Evolutionary conservation across 2,329 filamentous ascomycete species (phyloP), one percentile per base, ranked within the genome.

Genomic region (Cercospora zeina): DNA sequence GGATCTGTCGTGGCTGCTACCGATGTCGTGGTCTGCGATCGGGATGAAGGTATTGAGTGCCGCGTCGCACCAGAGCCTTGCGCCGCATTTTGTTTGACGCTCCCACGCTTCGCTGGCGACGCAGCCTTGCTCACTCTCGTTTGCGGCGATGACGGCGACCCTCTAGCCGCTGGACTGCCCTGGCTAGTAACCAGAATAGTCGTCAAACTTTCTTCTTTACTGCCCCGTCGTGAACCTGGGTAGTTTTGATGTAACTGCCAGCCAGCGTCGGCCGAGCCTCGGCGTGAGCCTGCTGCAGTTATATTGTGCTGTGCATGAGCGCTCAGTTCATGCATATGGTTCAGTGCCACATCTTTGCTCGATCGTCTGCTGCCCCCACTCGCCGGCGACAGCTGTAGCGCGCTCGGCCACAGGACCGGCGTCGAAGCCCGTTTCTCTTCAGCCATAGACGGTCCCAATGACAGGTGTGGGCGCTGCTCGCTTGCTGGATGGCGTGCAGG

Each of bases 321-420:
- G 49, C 65, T 71, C 39, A 69, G 61, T 42, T 74, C 72, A 42
- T 74, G 72, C 34, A 74, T 47, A 31, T 73, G 71, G 50, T 72
- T 72, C 8, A 76, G 68, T 5, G 74, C 73, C 5, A 73, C 73
- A 47, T 76, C 74, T 61, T 76, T 76, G 57, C 73, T 75, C 5
- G 73, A 75, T 37, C 74, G 65, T 62, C 73, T 62, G 30, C 71
- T 73, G 2, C 69, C 63, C 13, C 66, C 67, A 39, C 65, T 69
- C 14, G 57, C 61, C 27, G 71, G 64, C 21, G 71, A 69, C 13
- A 70, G 61, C 45, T 70, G 63, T 14, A 70, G 21, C 13, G 59
- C 49, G 39, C 65, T 65, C 2, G 61, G 67, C 63, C 54, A 66
- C 33, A 61, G 60, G 5, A 68, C 61, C 4, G 70, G 69, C 4